Base-by-base conservation (phyloP, 805 yeast species). In the Candida vartiovaarae region DNA sequence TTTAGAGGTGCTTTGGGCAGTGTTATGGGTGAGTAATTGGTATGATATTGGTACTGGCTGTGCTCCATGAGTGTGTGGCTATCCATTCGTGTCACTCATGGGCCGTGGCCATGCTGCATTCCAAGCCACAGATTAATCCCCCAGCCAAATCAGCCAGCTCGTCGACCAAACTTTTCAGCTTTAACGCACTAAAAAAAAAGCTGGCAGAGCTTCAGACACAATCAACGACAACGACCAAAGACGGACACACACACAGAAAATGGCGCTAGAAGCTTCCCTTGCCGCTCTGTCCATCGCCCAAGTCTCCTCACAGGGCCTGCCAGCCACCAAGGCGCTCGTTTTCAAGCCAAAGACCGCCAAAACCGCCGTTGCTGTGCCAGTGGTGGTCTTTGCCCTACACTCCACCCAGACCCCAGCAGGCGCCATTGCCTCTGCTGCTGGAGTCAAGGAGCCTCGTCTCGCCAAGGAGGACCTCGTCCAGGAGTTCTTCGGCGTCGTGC, bases 261-360 rank as follows among this genome's bases (percentile, higher is more conserved):
- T 82, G 88, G 78, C 86, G 38, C 71, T 82, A 51, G 86, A 78
- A 69, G 77, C 81, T 56, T 67, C 82, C 24, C 74, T 84, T 53
- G 79, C 87, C 37, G 73, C 80, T 38, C 69, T 84, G 48, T 81
- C 89, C 35, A 65, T 83, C 52, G 72, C 76, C 33, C 71, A 76
- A 35, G 81, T 74, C 36, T 55, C 72, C 15, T 63, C 75, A 39
- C 81, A 71, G 38, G 68, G 71, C 33, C 72, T 83, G 3, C 49
- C 68, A 27, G 68, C 80, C 28, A 75, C 86, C 49, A 88, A 88
- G 65, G 75, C 90, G 4, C 70, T 88, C 49, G 89, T 88, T 27
- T 88, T 88, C 76, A 88, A 88, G 68, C 95, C 95, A 55, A 88
- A 88, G 68, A 86, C 95, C 39, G 82, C 95, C 32, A 88, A 88